Evolutionary conservation across 2,329 filamentous ascomycete genomes (phyloP).

Genomic region (Colletotrichum sp.): DNA sequence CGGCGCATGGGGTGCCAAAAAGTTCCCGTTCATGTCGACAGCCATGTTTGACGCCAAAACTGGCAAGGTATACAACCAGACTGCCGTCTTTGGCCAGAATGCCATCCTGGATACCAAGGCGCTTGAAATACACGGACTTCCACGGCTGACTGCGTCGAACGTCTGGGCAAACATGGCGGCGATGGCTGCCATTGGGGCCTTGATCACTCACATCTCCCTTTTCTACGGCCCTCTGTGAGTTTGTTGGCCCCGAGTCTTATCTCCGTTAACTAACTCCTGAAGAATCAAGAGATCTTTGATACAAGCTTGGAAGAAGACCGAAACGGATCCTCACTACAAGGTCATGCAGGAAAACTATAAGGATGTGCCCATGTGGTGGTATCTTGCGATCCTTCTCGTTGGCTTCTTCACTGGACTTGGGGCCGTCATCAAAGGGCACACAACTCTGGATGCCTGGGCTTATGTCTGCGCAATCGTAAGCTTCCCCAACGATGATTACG

Average conservation of each 20-base stretch:
- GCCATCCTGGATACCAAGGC: slow-evolving; percentile 8
- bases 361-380: slow-evolving; percentile 49
- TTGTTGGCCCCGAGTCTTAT: accelerated
- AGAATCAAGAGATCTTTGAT: slow-evolving; percentile 15
- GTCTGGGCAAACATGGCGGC: slow-evolving; percentile 49
- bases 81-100: slow-evolving; percentile 39
- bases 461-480: slow-evolving; percentile 17
- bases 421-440: slow-evolving; percentile 34
- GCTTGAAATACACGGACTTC: slow-evolving; percentile 41
- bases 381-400: slow-evolving; percentile 35
- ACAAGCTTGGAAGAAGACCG: slow-evolving; percentile 29
- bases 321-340: slow-evolving; percentile 45
- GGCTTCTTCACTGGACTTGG: slow-evolving; percentile 40
- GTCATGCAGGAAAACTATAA: slow-evolving; percentile 43
- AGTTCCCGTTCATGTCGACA: slow-evolving; percentile 33
- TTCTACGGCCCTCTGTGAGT: slow-evolving; percentile 24
- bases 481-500: background rate
- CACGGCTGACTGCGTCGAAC: slow-evolving; percentile 38
- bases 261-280: background rate
- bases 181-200: slow-evolving; percentile 44
- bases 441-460: slow-evolving; percentile 16
- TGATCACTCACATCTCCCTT: slow-evolving; percentile 41
- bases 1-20: slow-evolving; percentile 36
- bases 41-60: slow-evolving; percentile 40
- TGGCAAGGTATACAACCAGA: slow-evolving; percentile 44